Base-by-base conservation (phyloP, 192 early-diverging fungal species). In the Linnemannia elongata region DNA sequence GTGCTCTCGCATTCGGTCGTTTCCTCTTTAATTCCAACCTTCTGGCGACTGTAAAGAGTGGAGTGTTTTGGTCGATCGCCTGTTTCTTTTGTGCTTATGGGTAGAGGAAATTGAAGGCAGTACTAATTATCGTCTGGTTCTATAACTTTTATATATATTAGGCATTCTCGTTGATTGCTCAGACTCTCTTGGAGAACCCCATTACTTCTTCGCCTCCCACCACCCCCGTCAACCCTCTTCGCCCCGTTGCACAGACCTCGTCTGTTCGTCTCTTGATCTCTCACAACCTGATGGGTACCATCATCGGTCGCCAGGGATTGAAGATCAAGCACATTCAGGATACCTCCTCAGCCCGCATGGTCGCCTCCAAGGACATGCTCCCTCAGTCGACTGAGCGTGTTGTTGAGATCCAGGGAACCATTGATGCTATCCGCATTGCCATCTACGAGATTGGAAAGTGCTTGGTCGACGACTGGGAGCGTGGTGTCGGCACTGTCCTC, bases 281-380 rank as follows among this genome's bases (percentile, higher is more conserved):
- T 35, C 95, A 97, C 88, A 93, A 94, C 80, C 89, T 96, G 63
- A 97, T 99, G 94, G 96, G 96, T 30, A 95, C 94, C 73, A 92
- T 99, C 78, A 98, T 99, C 89, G 98, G 98, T 49, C 96, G 97
- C 80, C 94, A 94, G 85, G 98, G 98, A 69, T 82, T 92, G 76
- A 97, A 97, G 90, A 99, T 99, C 88, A 98, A 97, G 91, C 95
- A 97, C 82, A 96, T 99, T 74, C 98, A 99, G 90, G 96, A 98
- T 63, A 88, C 92, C 22, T 97, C 97, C n/a, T 93, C 95, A 47
- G 96, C 95, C 15, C 94, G 95, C 49, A 93, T 99, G 89, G 94
- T 93, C 41, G 96, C 98, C 9, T 93, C 95, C 75, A 97, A 98
- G 88, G 96, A 98, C 78, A 95, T 97, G 90, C 90, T 99, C 36